Conservation (phyloP, 495 filamentous ascomycete genomes). For the Astrothelium macrocarpum region DNA sequence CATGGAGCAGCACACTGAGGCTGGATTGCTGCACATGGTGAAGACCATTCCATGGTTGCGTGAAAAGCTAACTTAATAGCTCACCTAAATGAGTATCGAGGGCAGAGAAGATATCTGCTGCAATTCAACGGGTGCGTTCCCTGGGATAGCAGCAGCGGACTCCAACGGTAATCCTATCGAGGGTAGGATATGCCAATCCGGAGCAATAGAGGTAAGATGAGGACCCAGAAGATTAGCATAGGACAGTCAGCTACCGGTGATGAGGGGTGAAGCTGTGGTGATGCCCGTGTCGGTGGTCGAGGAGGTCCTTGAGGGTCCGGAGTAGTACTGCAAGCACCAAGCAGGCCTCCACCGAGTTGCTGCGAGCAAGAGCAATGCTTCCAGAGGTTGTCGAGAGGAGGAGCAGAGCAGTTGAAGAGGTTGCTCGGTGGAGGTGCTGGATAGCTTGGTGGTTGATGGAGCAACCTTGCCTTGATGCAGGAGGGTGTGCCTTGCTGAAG, state of each 20-base stretch:
- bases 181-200: not conserved
- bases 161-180: constrained; percentile 1
- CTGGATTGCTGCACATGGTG: constrained; percentile 89
- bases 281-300: not conserved
- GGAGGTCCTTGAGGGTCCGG: not conserved
- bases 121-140: not conserved
- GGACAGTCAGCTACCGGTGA: not conserved
- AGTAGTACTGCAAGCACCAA: not conserved
- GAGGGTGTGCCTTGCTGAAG: constrained; percentile 1
- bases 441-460: constrained; percentile 4
- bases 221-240: not conserved
- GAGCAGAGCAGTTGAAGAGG: constrained; percentile 1
- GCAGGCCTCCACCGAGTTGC: not conserved
- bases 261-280: not conserved
- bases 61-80: not conserved
- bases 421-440: constrained; percentile 5
- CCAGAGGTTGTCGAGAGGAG: not conserved
- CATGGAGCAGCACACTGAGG: constrained; percentile 53
- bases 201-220: constrained; percentile 4
- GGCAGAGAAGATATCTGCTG: not conserved
- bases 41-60: constrained; percentile 73
- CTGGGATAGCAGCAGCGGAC: not conserved
- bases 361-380: constrained; percentile 2
- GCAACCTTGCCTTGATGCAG: constrained; percentile 4
- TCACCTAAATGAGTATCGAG: not conserved